Percentiles rank a stretch among this genome's conserved stretches.
Evolutionary conservation across 176 grass and related monocot genomes (phyloP).

Genomic region (Luzula sylvatica): DNA sequence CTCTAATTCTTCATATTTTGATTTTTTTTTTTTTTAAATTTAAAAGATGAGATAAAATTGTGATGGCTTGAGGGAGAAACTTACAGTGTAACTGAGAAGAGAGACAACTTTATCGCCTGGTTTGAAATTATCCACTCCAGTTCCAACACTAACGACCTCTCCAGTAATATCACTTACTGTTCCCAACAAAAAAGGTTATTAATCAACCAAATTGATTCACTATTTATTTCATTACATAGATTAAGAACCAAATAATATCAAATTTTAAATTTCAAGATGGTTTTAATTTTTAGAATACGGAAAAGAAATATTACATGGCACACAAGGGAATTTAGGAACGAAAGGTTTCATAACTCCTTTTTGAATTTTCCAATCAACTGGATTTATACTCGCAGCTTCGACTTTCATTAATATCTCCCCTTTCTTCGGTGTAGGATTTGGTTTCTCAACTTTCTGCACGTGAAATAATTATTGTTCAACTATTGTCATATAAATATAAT

Average conservation of each 20-base stretch:
- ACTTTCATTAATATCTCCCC: slow-evolving; percentile 41
- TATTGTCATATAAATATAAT: too few species aligned
- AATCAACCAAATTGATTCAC: background rate
- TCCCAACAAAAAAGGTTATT: background rate
- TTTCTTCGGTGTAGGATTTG: slow-evolving; percentile 36
- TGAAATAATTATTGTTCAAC: background rate
- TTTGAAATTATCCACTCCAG: slow-evolving; percentile 27
- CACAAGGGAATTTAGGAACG: slow-evolving; percentile 39
- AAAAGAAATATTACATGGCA: slow-evolving; percentile 33
- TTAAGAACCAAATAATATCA: background rate
- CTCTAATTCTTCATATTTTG: too few species aligned
- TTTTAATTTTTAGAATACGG: background rate
- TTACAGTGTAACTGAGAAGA: slow-evolving; percentile 36
- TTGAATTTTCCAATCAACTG: slow-evolving; percentile 33
- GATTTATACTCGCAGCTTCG: slow-evolving; percentile 32
- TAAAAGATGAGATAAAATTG: background rate
- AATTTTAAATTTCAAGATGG: background rate
- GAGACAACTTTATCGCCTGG: slow-evolving; percentile 40
- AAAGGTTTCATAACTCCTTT: slow-evolving; percentile 30
- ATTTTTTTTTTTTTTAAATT: too few species aligned
- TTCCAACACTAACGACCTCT: slow-evolving; percentile 32
- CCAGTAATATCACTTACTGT: slow-evolving; percentile 39
- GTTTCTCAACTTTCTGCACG: slow-evolving; percentile 31
- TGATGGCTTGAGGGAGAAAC: too few species aligned
- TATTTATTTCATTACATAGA: too few species aligned